Evolutionary conservation across 2,329 filamentous ascomycete species (phyloP).

Genomic region (Xylariales sp.): DNA sequence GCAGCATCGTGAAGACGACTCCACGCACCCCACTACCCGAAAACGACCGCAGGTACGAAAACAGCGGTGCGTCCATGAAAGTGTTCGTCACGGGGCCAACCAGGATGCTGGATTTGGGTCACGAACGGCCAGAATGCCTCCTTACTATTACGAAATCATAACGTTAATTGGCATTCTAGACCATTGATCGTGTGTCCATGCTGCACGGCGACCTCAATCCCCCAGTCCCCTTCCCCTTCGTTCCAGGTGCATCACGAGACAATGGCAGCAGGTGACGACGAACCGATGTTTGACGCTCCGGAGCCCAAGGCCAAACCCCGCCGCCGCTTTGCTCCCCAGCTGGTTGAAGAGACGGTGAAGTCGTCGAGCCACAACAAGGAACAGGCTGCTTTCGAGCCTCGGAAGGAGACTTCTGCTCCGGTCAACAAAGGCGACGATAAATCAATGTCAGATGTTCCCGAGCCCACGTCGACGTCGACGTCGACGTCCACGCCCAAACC

Average conservation of each 20-base stretch:
- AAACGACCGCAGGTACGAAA: slow-evolving; percentile 12
- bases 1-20: slow-evolving; percentile 10
- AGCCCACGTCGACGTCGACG: too few relatives aligned
- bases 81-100: slow-evolving; percentile 11
- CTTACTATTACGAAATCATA: slow-evolving; percentile 1
- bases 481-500: slow-evolving; percentile 20
- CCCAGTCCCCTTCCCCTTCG: neutral
- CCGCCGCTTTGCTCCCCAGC: slow-evolving; percentile 27
- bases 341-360: slow-evolving; percentile 28
- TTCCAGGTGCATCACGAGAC: slow-evolving; percentile 7
- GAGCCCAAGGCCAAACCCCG: slow-evolving; percentile 14
- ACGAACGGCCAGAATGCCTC: slow-evolving; percentile 6
- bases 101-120: slow-evolving; percentile 8
- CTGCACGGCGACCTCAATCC: neutral
- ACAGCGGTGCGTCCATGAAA: slow-evolving; percentile 13
- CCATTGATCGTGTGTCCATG: neutral
- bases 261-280: slow-evolving; percentile 22
- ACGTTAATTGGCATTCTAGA: neutral
- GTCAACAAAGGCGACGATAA: too few relatives aligned
- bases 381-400: too few relatives aligned
- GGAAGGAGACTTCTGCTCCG: too few relatives aligned
- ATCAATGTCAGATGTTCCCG: too few relatives aligned
- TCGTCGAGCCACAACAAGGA: slow-evolving; percentile 16
- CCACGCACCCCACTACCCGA: slow-evolving; percentile 10
- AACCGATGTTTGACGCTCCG: slow-evolving; percentile 21